phyloP scores from a whole-genome alignment of 176 grass and related monocot species.

The Zoysia pacifica region DNA sequence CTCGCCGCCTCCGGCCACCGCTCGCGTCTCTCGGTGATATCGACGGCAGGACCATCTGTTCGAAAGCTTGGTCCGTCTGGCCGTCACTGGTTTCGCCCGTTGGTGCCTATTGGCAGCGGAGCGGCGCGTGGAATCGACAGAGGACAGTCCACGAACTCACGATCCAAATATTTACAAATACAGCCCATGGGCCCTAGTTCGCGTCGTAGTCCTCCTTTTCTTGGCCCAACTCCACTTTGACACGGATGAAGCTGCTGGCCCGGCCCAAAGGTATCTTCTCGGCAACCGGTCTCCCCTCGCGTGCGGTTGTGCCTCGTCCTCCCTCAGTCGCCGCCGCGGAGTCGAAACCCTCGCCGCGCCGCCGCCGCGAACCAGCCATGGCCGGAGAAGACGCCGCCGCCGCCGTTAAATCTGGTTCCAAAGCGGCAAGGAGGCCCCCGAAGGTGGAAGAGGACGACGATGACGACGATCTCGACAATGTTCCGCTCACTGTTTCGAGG shows the following conservation, averaged over 20 bases:
- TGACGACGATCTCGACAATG: not conserved
- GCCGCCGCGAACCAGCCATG: slow-evolving; percentile 30
- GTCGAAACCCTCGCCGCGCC: slow-evolving; percentile 40
- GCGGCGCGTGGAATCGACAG: too few relatives aligned
- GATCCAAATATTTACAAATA: too few relatives aligned
- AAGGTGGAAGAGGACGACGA: slow-evolving; percentile 23
- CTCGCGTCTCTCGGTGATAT: too few relatives aligned
- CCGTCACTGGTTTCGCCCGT: too few relatives aligned
- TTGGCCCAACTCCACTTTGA: not conserved
- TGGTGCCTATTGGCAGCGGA: too few relatives aligned
- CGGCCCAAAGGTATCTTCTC: not conserved
- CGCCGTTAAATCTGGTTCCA: not conserved
- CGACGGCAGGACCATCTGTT: not conserved
- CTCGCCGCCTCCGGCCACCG: too few relatives aligned
- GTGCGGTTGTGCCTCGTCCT: not conserved
- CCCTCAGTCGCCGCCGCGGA: not conserved
- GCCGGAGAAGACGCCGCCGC: slow-evolving; percentile 42
- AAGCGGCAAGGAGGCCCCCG: not conserved
- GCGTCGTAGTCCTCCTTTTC: not conserved
- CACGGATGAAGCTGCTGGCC: not conserved
- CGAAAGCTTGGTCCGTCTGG: not conserved
- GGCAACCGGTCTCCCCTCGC: not conserved
- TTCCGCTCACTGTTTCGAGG: slow-evolving; percentile 39
- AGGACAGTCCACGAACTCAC: too few relatives aligned
- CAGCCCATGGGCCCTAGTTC: too few relatives aligned